Evolutionary conservation across 2,329 filamentous ascomycete species (phyloP).

Genomic region (Cercospora sp.): DNA sequence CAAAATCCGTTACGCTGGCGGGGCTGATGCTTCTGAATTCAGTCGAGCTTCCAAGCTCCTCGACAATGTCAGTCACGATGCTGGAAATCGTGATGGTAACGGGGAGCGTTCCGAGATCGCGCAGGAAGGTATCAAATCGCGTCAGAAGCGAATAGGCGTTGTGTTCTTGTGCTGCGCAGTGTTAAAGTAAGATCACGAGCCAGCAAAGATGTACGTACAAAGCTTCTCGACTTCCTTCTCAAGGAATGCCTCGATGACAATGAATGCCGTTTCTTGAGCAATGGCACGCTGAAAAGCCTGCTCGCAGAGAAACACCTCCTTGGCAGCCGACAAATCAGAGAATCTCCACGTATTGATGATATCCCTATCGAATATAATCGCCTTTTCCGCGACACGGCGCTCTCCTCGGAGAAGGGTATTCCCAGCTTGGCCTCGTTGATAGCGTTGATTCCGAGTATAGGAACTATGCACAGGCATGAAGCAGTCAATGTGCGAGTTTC

Average conservation of each 20-base stretch:
- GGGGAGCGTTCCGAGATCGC: constrained; percentile 22
- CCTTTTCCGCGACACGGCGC: constrained; percentile 2
- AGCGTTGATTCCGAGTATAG: constrained; percentile 14
- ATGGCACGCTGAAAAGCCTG: constrained; percentile 31
- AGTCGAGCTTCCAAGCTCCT: not conserved
- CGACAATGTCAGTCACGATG: constrained; percentile 29
- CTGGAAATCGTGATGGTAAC: constrained; percentile 29
- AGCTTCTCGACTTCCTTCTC: constrained; percentile 13
- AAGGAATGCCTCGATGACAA: constrained; percentile 30
- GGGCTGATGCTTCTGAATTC: constrained; percentile 10
- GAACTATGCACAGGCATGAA: constrained; percentile 24
- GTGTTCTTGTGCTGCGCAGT: not conserved
- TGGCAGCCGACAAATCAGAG: constrained; percentile 21
- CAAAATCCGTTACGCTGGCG: constrained; percentile 21
- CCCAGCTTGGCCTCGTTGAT: not conserved
- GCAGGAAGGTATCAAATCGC: constrained; percentile 20
- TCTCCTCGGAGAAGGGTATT: not conserved
- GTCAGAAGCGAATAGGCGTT: not conserved
- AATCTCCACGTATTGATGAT: constrained; percentile 31
- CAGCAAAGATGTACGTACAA: not conserved
- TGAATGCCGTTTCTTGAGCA: constrained; percentile 26
- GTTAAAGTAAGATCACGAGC: not conserved
- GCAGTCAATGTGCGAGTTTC: constrained; percentile 25
- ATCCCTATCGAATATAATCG: constrained; percentile 31
- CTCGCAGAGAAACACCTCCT: constrained; percentile 34